A percentile compares a stretch with the other conserved stretches of the same genome.
Conservation (phyloP, 108 stramenopile species). For the Epithemia pelagica region DNA sequence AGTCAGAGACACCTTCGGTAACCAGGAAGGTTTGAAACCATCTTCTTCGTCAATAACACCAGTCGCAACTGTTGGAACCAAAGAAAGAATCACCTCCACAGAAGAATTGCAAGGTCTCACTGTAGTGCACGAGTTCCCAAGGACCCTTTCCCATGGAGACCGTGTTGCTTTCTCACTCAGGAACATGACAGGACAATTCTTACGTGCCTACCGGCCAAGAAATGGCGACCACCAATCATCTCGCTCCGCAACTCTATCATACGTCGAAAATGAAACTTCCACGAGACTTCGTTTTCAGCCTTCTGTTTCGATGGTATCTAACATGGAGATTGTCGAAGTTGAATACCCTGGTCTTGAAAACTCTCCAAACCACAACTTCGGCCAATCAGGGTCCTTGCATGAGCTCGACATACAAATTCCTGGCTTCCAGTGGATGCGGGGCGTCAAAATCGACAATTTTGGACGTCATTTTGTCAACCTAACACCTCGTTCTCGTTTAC, state of each 20-base stretch:
- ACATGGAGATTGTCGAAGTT: constrained; percentile 77
- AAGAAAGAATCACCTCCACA: not conserved
- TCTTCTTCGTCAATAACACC: not conserved
- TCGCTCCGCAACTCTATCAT: constrained; percentile 44
- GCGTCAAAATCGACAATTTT: constrained; percentile 74
- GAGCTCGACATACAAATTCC: constrained; percentile 82
- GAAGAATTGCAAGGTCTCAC: not conserved
- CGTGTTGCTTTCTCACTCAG: constrained; percentile 85
- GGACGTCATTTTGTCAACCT: constrained; percentile 72
- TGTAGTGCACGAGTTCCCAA: constrained; percentile 57
- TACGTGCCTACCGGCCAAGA: constrained; percentile 67
- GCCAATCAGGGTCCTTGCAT: constrained; percentile 36
- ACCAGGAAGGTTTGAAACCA: not conserved
- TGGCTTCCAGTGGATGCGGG: constrained; percentile 84
- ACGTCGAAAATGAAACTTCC: constrained; percentile 69
- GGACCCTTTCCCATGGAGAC: constrained; percentile 43
- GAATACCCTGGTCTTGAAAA: constrained; percentile 70
- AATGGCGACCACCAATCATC: constrained; percentile 21
- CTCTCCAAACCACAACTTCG: constrained; percentile 17
- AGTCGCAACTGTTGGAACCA: not conserved
- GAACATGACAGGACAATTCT: constrained; percentile 84
- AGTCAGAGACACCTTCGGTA: constrained; percentile 1
- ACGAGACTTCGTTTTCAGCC: constrained; percentile 76
- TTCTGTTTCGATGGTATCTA: constrained; percentile 74
- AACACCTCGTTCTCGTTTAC: constrained; percentile 46